Percentiles rank a stretch among this genome's conserved stretches.
Evolutionary conservation across 2,329 filamentous ascomycete genomes (phyloP).

Genomic region (Epichloe coenophiala): DNA sequence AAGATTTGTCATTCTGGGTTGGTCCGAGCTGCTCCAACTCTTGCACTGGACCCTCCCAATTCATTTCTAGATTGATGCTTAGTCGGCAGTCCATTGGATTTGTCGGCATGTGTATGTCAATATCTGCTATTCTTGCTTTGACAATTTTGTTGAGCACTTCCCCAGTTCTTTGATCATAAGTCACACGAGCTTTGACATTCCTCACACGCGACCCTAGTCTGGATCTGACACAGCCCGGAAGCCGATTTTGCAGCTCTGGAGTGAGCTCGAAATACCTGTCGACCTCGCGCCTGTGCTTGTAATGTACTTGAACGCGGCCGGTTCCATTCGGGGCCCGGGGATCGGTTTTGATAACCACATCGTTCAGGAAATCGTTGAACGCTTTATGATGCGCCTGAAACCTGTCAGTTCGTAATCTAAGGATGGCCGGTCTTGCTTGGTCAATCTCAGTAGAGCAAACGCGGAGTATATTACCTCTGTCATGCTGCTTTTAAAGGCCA

Average conservation of each 20-base stretch:
- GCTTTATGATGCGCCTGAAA: slow-evolving; percentile 60
- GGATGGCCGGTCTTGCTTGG: too few species aligned
- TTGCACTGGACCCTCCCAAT: slow-evolving; percentile 57
- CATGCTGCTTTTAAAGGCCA: slow-evolving; percentile 79
- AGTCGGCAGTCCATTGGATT: slow-evolving; percentile 80
- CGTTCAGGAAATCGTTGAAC: slow-evolving; percentile 78
- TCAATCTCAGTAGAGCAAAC: not conserved
- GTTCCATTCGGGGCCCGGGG: slow-evolving; percentile 33
- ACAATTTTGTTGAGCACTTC: slow-evolving; percentile 71
- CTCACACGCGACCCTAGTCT: slow-evolving; percentile 39
- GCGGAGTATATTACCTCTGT: slow-evolving; percentile 49
- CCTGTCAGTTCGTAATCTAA: slow-evolving; percentile 8
- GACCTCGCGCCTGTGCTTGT: slow-evolving; percentile 68
- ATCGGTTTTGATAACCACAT: slow-evolving; percentile 44
- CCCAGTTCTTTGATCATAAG: slow-evolving; percentile 58
- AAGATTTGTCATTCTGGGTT: slow-evolving; percentile 24
- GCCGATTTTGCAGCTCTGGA: slow-evolving; percentile 38
- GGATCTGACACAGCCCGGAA: slow-evolving; percentile 51
- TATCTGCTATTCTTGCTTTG: slow-evolving; percentile 75
- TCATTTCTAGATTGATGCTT: slow-evolving; percentile 89
- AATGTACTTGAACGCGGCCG: slow-evolving; percentile 52
- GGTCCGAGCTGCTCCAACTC: slow-evolving; percentile 33
- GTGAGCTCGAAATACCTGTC: slow-evolving; percentile 77
- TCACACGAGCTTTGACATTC: slow-evolving; percentile 43
- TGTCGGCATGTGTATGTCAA: slow-evolving; percentile 73